These are phyloP conservation scores for Penicillium frequentans DNA, from an alignment of 2,329 filamentous ascomycete species.

Conservation along the genomic window DNA sequence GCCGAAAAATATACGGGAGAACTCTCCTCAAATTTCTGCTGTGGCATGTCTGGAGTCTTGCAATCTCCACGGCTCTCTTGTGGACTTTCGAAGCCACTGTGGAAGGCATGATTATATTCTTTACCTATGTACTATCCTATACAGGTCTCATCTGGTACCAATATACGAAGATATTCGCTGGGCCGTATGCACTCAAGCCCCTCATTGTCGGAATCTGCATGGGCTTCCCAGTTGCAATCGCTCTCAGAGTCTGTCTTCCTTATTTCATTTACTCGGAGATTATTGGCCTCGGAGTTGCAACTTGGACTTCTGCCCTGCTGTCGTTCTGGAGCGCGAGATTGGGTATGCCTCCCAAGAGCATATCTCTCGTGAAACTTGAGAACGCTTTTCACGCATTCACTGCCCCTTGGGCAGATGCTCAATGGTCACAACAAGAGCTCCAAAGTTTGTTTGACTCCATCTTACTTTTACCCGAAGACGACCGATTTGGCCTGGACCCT, in stretches of 20 bases:
- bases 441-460: slow-evolving; percentile 48
- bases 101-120: slow-evolving; percentile 50
- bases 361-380: slow-evolving; percentile 34
- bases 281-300: slow-evolving; percentile 50
- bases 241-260: slow-evolving; percentile 42
- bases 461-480: slow-evolving; percentile 41
- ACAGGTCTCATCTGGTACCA: slow-evolving; percentile 56
- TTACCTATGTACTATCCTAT: slow-evolving; percentile 51
- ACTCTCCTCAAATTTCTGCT: slow-evolving; percentile 52
- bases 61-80: slow-evolving; percentile 51
- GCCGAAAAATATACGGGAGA: slow-evolving; percentile 53
- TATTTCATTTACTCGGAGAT: slow-evolving; percentile 48
- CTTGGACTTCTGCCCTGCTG: slow-evolving; percentile 54
- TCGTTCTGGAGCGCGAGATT: slow-evolving; percentile 51
- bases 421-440: slow-evolving; percentile 54
- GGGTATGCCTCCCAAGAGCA: slow-evolving; percentile 45
- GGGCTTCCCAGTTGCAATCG: slow-evolving; percentile 49
- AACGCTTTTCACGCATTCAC: slow-evolving; percentile 47
- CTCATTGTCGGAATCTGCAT: slow-evolving; percentile 48
- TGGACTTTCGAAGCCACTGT: slow-evolving; percentile 51
- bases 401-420: slow-evolving; percentile 43
- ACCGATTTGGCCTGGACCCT: slow-evolving; percentile 44
- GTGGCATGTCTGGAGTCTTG: slow-evolving; percentile 55
- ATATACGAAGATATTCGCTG: slow-evolving; percentile 55
- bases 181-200: slow-evolving; percentile 50